phyloP scores from a whole-genome alignment of 495 filamentous ascomycete genomes.

The Mytilinidion resinicola region DNA sequence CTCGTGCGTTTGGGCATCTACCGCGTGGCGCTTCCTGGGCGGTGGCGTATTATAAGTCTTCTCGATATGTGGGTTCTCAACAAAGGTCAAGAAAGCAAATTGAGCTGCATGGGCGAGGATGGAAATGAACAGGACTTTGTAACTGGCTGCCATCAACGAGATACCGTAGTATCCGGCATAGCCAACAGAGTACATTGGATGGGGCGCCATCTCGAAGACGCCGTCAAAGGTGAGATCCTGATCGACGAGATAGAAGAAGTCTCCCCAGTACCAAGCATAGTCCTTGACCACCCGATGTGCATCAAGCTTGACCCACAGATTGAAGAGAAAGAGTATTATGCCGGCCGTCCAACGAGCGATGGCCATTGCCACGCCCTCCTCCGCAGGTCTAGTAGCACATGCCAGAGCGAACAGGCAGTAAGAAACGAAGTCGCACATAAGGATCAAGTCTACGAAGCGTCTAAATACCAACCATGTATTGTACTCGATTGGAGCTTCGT shows the following conservation, averaged over 20 bases:
- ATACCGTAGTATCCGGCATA: conserved; percentile 98
- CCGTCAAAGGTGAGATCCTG: conserved; percentile 97
- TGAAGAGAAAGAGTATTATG: conserved; percentile 78
- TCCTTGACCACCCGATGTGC: conserved; percentile 98
- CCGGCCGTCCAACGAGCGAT: conserved; percentile 74
- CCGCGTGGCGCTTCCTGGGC: conserved; percentile 38
- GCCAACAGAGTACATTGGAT: conserved; percentile 98
- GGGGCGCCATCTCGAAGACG: conserved; percentile 97
- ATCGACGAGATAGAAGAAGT: conserved; percentile 98
- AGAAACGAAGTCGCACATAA: conserved; percentile 97
- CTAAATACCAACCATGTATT: conserved; percentile 98
- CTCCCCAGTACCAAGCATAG: conserved; percentile 99
- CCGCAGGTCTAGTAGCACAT: conserved; percentile 65
- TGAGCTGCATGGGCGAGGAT: conserved; percentile 91
- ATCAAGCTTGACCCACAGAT: conserved; percentile 97
- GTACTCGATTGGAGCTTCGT: conserved; percentile 89
- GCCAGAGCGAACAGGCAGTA: conserved; percentile 94
- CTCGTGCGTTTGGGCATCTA: conserved; percentile 7
- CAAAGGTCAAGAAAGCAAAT: conserved; percentile 79
- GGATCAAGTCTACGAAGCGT: conserved; percentile 86
- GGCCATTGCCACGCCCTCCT: conserved; percentile 64
- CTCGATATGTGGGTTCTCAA: conserved; percentile 97
- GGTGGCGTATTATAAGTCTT: conserved; percentile 93
- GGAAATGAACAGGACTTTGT: conserved; percentile 92
- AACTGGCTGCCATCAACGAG: conserved; percentile 97